Conservation (phyloP, 2,329 filamentous ascomycete species). For the Aureobasidium subglaciale region DNA sequence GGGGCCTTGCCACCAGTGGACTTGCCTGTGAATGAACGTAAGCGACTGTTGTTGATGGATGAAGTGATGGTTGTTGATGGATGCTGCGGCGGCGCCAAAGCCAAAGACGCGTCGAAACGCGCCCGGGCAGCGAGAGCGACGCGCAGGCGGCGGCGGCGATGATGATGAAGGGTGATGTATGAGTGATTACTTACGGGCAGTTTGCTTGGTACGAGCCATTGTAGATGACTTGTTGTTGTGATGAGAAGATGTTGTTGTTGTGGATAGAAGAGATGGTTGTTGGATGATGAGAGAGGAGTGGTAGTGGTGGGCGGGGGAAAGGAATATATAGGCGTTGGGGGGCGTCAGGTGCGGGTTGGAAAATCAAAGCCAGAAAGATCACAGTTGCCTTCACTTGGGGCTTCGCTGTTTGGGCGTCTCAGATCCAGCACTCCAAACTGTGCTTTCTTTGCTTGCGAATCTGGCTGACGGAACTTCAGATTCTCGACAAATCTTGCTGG, state of each 20-base stretch:
- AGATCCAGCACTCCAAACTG: slow-evolving; percentile 14
- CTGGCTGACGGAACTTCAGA: neutral
- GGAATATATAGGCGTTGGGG: slow-evolving; percentile 19
- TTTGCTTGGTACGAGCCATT: slow-evolving; percentile 52
- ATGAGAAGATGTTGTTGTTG: slow-evolving; percentile 25
- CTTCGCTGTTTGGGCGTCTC: neutral
- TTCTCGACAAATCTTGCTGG: no score
- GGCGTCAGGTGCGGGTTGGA: slow-evolving; percentile 15
- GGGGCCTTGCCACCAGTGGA: slow-evolving; percentile 66
- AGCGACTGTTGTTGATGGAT: slow-evolving; percentile 16
- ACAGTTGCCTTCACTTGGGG: neutral
- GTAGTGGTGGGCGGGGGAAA: slow-evolving; percentile 19
- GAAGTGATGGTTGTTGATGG: slow-evolving; percentile 11
- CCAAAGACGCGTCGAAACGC: slow-evolving; percentile 15
- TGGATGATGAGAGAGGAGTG: slow-evolving; percentile 18
- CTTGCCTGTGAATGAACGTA: slow-evolving; percentile 51
- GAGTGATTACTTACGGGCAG: slow-evolving; percentile 43
- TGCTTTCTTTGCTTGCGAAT: neutral
- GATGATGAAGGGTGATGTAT: slow-evolving; percentile 17
- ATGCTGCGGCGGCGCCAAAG: slow-evolving; percentile 13
- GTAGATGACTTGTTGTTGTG: slow-evolving; percentile 24
- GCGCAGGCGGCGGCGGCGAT: slow-evolving; percentile 14
- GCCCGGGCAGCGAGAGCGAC: slow-evolving; percentile 11
- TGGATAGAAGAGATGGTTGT: slow-evolving; percentile 20
- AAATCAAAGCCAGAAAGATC: slow-evolving; percentile 15